A percentile compares a stretch with the other conserved stretches of the same genome.
phyloP scores from a whole-genome alignment of 495 filamentous ascomycete species.

The Lasiosphaeria miniovina region DNA sequence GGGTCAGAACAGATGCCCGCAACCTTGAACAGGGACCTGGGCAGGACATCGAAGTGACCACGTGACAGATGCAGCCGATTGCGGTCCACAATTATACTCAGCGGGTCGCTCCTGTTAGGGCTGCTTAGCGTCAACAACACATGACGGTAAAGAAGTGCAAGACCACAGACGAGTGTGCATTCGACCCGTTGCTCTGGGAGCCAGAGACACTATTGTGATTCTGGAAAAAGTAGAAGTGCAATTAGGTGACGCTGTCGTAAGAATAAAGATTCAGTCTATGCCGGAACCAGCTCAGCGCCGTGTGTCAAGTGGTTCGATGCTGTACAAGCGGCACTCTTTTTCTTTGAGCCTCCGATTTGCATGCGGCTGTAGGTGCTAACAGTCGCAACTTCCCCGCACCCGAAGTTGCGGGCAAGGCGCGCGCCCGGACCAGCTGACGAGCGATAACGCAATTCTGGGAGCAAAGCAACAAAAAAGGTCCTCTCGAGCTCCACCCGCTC shows the following conservation, averaged over 20 bases:
- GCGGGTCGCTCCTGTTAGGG: no score
- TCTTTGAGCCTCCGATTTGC: background rate
- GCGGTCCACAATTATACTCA: no score
- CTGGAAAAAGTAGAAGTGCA: background rate
- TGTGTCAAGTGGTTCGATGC: background rate
- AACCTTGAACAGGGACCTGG: no score
- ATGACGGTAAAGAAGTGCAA: no score
- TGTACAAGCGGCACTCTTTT: no score
- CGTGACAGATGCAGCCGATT: no score
- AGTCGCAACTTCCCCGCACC: conserved; percentile 24
- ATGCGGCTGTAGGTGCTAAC: conserved; percentile 6
- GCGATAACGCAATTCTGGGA: conserved; percentile 37
- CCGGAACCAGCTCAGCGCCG: background rate
- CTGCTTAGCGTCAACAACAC: no score
- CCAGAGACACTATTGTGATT: no score
- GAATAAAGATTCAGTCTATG: background rate
- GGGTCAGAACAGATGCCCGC: no score
- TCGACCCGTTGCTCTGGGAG: no score
- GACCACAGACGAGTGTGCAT: no score
- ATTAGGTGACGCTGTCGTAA: background rate
- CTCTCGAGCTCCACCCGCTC: conserved; percentile 15
- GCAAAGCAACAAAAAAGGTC: conserved; percentile 29
- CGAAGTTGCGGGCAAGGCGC: background rate
- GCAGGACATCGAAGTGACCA: no score
- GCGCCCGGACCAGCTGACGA: conserved; percentile 18